Conservation (phyloP, 306 rosid genomes). For the Urtica urens region DNA sequence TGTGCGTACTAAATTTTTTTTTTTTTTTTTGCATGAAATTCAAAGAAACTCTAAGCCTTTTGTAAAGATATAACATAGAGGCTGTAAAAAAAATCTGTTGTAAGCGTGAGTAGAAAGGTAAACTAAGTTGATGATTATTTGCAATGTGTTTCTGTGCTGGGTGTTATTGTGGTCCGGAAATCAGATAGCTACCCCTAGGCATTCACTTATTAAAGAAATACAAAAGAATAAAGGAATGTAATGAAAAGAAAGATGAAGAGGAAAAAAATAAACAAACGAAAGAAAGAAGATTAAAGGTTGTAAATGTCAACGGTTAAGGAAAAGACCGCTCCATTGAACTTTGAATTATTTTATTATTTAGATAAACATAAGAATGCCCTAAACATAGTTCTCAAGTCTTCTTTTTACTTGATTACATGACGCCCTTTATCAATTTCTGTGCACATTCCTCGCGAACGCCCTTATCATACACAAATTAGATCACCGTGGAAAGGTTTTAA, state of each 20-base stretch:
- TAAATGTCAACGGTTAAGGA: slow-evolving; percentile 69
- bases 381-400: slow-evolving; percentile 32
- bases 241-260: slow-evolving; percentile 19
- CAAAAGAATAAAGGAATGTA: slow-evolving; percentile 24
- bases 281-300: slow-evolving; percentile 3
- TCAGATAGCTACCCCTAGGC: slow-evolving; percentile 35
- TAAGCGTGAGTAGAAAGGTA: slow-evolving; percentile 64
- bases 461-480: neutral
- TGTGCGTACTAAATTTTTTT: slow-evolving; percentile 21
- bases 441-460: slow-evolving; percentile 42
- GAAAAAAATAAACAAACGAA: slow-evolving; percentile 17
- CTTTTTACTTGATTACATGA: slow-evolving; percentile 29
- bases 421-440: slow-evolving; percentile 75
- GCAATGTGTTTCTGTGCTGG: slow-evolving; percentile 49
- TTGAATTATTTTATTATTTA: slow-evolving; percentile 31
- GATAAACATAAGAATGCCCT: too few relatives aligned
- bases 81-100: slow-evolving; percentile 37
- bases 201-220: too few relatives aligned
- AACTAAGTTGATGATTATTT: slow-evolving; percentile 24
- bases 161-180: slow-evolving; percentile 80
- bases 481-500: too few relatives aligned
- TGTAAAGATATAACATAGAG: slow-evolving; percentile 34
- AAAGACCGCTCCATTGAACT: slow-evolving; percentile 39
- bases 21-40: slow-evolving; percentile 23
- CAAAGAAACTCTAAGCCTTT: slow-evolving; percentile 34